Base-by-base conservation (phyloP, 495 filamentous ascomycete genomes). In the Platismatia glauca region DNA sequence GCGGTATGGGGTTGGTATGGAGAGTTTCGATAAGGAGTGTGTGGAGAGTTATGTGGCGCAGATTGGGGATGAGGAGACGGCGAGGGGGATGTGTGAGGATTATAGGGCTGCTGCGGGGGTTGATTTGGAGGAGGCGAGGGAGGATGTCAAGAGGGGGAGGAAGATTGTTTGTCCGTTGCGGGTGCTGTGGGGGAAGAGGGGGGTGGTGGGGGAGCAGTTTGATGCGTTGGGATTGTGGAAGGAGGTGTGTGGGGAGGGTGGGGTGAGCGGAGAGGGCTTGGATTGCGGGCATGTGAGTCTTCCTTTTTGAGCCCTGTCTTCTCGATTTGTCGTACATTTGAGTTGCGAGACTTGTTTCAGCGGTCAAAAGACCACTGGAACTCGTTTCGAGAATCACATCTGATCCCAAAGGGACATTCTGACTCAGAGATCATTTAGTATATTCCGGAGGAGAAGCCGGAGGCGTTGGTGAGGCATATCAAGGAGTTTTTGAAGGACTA, bases 1-100 rank as follows among this genome's bases (percentile, higher is more conserved):
- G 16, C 57, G 58, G n/a, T 56, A 69, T 35, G 48, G 44, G 7
- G 55, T 33, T 9, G 60, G 43, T 0, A 41, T 61, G 15, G 58
- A 58, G 18, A 41, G 64, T 6, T 71, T 73, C 41, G 50, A 66
- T 13, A 34, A 58, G 29, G 60, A 68, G 35, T 66, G 58, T 2
- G 69, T 67, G 57, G 65, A 63, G 55, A 60, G 59, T 43, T 77
- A 77, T 66, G 41, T 71, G n/a, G 57, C 55, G 7, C 60, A 64
- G 60, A 55, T 77, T 18, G 59, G 43, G 24, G 71, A 76, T 61
- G 33, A 27, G 24, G 67, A 66, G 27, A 57, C 57, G 1, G 72
- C 73, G 63, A 68, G 75, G 67, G 69, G 61, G 3, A 76, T 75
- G 72, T 78, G 76, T 63, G 73, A 77, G 64, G 75, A 78, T 64